phyloP scores from a whole-genome alignment of 495 filamentous ascomycete genomes.

The Aspergillus ostianus region DNA sequence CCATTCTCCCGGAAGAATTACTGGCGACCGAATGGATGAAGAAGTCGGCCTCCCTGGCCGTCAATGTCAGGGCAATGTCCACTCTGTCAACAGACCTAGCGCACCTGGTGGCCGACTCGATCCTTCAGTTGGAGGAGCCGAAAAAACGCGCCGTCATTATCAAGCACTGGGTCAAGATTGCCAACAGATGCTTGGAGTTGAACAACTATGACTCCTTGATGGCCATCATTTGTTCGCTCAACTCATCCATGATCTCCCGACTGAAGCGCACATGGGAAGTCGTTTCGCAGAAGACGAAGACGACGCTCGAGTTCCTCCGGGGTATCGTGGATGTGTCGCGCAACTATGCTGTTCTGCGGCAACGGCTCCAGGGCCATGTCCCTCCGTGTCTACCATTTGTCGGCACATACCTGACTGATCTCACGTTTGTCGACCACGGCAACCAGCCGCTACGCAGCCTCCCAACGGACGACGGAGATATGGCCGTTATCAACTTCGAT shows the following conservation, averaged over 20 bases:
- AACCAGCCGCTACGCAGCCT: constrained; percentile 66
- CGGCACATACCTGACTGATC: constrained; percentile 92
- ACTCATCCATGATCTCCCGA: constrained; percentile 87
- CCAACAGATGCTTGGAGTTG: constrained; percentile 78
- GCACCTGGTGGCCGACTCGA: constrained; percentile 93
- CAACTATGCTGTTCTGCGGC: constrained; percentile 89
- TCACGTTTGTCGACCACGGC: constrained; percentile 78
- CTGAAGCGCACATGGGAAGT: constrained; percentile 91
- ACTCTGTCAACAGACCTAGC: constrained; percentile 86
- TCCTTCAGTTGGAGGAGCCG: constrained; percentile 78
- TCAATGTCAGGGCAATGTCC: constrained; percentile 96
- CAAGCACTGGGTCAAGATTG: constrained; percentile 99
- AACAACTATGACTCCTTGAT: constrained; percentile 97
- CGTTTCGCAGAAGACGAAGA: constrained; percentile 81
- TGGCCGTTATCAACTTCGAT: constrained; percentile 94
- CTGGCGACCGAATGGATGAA: constrained; percentile 92
- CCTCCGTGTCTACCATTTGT: constrained; percentile 94
- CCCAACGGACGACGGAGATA: constrained; percentile 53
- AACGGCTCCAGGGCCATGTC: constrained; percentile 80
- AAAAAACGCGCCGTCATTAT: constrained; percentile 89
- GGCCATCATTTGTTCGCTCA: constrained; percentile 92
- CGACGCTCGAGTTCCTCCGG: constrained; percentile 72
- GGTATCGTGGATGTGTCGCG: constrained; percentile 81
- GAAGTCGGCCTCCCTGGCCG: constrained; percentile 70
- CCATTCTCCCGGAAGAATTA: constrained; percentile 91